Evolutionary conservation across 116 monocot genomes (phyloP).

Genomic region (Posidonia oceanica): DNA sequence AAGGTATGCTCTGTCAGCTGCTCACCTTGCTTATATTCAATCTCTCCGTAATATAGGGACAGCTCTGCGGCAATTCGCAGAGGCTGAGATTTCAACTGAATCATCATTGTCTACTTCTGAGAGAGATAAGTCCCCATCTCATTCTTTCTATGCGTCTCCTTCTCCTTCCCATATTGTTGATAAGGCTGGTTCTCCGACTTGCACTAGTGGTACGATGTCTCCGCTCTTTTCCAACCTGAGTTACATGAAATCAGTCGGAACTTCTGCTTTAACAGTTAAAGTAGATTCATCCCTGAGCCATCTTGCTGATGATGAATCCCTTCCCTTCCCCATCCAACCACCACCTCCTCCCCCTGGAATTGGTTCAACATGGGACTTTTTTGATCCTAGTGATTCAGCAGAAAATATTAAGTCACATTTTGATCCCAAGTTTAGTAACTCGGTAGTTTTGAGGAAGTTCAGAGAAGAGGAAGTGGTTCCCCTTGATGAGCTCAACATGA

Average conservation of each 20-base stretch:
- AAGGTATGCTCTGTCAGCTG: slow-evolving; percentile 76
- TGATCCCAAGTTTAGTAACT: slow-evolving; percentile 8
- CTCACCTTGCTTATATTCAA: slow-evolving; percentile 67
- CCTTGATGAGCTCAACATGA: slow-evolving; percentile 16
- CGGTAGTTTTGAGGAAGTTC: neutral
- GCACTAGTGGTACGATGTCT: slow-evolving; percentile 16
- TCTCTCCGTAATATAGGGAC: slow-evolving; percentile 62
- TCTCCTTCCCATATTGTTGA: slow-evolving; percentile 39
- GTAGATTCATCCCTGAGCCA: slow-evolving; percentile 25
- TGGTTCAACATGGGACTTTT: slow-evolving; percentile 71
- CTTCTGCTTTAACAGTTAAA: slow-evolving; percentile 24
- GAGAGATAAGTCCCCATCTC: slow-evolving; percentile 47
- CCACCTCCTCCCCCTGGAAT: slow-evolving; percentile 39
- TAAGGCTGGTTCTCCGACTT: slow-evolving; percentile 15
- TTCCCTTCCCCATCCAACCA: slow-evolving; percentile 34
- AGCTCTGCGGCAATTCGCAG: slow-evolving; percentile 44
- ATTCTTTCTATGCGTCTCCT: slow-evolving; percentile 69
- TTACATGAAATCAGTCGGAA: slow-evolving; percentile 36
- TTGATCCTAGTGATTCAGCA: slow-evolving; percentile 26
- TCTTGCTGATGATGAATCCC: slow-evolving; percentile 24
- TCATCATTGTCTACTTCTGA: slow-evolving; percentile 36
- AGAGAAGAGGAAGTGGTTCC: slow-evolving; percentile 17
- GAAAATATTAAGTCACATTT: neutral
- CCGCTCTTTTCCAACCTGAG: slow-evolving; percentile 35
- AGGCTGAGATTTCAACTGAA: slow-evolving; percentile 39